Conservation (phyloP, 169 alveolate genomes). For the Plasmodium knowlesi region DNA sequence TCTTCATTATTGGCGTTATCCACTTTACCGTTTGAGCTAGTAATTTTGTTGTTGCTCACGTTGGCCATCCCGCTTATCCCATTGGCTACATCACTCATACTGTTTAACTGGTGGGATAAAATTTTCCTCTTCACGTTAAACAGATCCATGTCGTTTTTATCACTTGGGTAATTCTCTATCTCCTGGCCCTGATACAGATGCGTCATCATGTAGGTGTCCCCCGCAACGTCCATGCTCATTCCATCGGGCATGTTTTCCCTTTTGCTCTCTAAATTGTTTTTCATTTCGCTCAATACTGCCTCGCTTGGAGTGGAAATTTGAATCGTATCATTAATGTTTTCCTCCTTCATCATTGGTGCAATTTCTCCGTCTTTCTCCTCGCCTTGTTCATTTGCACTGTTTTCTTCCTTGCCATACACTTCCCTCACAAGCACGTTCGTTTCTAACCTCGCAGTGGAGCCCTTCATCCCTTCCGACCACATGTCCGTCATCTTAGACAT, state of each 20-base stretch:
- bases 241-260: slow-evolving; percentile 6
- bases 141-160: slow-evolving; percentile 8
- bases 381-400: neutral
- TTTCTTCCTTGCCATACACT: neutral
- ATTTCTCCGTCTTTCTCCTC: neutral
- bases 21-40: neutral
- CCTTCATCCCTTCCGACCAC: neutral
- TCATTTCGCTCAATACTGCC: neutral
- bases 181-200: slow-evolving; percentile 2
- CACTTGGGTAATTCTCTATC: neutral
- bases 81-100: neutral
- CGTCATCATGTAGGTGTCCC: neutral
- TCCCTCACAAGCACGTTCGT: neutral
- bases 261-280: neutral
- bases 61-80: neutral
- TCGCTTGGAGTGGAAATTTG: neutral
- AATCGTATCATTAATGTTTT: neutral
- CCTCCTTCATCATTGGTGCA: neutral
- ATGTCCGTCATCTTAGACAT: neutral
- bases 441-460: neutral
- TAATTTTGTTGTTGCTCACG: neutral
- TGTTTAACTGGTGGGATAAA: neutral
- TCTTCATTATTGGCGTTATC: neutral
- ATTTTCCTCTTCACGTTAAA: slow-evolving; percentile 1
- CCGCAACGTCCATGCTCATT: neutral